Evolutionary conservation across 805 yeast genomes (phyloP).

Genomic region (Metschnikowia sp.): DNA sequence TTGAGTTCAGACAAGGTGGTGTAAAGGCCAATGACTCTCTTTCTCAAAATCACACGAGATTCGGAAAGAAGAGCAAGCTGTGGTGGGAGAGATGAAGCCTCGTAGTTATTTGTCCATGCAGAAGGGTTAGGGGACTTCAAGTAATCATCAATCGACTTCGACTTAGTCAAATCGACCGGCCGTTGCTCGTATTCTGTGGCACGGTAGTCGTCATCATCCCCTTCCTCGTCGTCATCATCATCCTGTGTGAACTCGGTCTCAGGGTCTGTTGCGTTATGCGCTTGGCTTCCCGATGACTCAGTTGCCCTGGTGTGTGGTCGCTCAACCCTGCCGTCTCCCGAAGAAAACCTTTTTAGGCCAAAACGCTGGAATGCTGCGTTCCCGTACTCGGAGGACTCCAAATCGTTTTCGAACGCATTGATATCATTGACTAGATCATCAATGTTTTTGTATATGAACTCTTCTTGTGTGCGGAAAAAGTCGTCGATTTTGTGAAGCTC

Average conservation of each 20-base stretch:
- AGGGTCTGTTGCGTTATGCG: constrained; percentile 24
- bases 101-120: constrained; percentile 16
- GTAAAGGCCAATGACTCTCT: constrained; percentile 42
- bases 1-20: constrained; percentile 48
- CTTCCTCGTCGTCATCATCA: constrained; percentile 10
- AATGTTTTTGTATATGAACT: constrained; percentile 49
- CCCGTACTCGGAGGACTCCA: constrained; percentile 12
- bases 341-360: constrained; percentile 6
- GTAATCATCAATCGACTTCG: constrained; percentile 32
- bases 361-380: constrained; percentile 6
- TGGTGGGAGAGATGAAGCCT: constrained; percentile 15
- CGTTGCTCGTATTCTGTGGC: constrained; percentile 1
- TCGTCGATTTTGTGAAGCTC: constrained; percentile 74
- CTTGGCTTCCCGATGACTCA: too few relatives aligned
- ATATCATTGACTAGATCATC: constrained; percentile 60
- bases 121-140: constrained; percentile 35
- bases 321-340: too few relatives aligned
- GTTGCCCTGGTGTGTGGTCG: too few relatives aligned
- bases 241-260: constrained; percentile 35
- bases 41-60: constrained; percentile 50
- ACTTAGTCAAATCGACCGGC: constrained; percentile 10
- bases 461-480: constrained; percentile 70
- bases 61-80: constrained; percentile 26
- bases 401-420: constrained; percentile 51
- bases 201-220: neutral